phyloP scores from a whole-genome alignment of 1,284 basidiomycete genomes.

The Boletus smithii region DNA sequence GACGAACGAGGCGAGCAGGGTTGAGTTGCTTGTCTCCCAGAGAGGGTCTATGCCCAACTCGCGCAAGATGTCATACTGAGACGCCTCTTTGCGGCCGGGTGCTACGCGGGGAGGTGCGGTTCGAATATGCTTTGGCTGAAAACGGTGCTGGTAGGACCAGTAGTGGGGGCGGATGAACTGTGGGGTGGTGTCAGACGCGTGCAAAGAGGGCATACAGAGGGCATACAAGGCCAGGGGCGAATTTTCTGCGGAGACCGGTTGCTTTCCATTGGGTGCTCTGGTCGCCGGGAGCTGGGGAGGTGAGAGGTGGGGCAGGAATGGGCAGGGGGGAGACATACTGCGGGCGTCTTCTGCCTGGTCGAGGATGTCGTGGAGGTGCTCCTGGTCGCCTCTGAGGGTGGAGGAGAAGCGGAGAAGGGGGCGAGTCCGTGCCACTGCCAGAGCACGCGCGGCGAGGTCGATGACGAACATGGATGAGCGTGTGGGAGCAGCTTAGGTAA shows the following conservation, averaged over 20 bases:
- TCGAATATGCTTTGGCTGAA: conserved; percentile 24
- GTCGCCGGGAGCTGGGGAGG: conserved; percentile 2
- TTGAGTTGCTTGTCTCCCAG: conserved; percentile 64
- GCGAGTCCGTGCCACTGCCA: not conserved
- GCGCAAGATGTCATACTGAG: conserved; percentile 63
- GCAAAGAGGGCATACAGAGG: not conserved
- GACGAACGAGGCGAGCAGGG: conserved; percentile 66
- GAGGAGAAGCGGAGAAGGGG: conserved; percentile 13
- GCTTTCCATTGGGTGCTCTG: conserved; percentile 20
- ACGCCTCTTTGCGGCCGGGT: conserved; percentile 50
- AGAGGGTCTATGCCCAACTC: conserved; percentile 67
- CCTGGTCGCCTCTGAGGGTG: conserved; percentile 23
- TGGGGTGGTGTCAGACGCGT: not conserved
- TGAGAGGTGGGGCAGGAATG: not conserved
- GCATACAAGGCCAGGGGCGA: conserved; percentile 21
- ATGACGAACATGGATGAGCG: conserved; percentile 6
- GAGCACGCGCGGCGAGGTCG: conserved; percentile 3
- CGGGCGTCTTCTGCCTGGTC: conserved; percentile 22
- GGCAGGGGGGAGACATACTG: not conserved
- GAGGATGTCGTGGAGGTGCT: conserved; percentile 25
- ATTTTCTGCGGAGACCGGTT: conserved; percentile 27
- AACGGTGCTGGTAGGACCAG: conserved; percentile 42
- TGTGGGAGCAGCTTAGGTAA: conserved; percentile 4
- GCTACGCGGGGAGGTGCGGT: conserved; percentile 40
- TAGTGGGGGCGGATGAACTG: conserved; percentile 50